Base-by-base conservation (phyloP, 75 land plant species). In the Chamaecyparis obtusa region DNA sequence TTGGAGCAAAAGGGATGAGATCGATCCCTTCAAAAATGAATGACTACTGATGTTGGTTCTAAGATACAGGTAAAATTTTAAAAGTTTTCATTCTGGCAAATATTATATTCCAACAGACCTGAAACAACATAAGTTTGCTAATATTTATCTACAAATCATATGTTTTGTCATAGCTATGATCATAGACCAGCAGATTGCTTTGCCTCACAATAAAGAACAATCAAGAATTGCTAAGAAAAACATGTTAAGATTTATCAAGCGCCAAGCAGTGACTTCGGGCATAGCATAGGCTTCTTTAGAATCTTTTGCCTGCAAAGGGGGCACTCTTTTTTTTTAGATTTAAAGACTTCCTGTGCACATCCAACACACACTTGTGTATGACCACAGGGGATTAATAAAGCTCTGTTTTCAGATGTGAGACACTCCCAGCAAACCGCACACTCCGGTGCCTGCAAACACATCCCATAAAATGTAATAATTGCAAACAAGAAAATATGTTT, bases 331-430 rank as follows among this genome's bases (percentile, higher is more conserved):
- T 43, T 80, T 44, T 3, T 44, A 19, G 32, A 9, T 44, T 21
- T 80, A 49, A 44, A 80, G 13, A 80, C 49, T 80, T 9, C 83
- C 13, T 39, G n/a, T 80, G 83, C 83, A 44, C 83, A 80, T 41
- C 9, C 83, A 80, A 80, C 24, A 27, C 83, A 80, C 46, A 80
- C 44, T 44, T 44, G 44, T 24, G 83, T 44, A 80, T 80, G 83
- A 27, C 83, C 83, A 80, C 83, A 80, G 2, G 83, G 83, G 44
- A 9, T 46, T 80, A 80, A 27, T 44, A 80, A 80, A 24, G 83
- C 83, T 80, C 83, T 80, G 83, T 80, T 80, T 80, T 80, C 82
- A 44, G 83, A n/a, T 15, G 83, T 80, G 24, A 80, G 48, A 80
- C 21, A 9, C 1, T 80, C 83, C 83, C 83, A 80, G 48, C 83